phyloP scores from a whole-genome alignment of 2,329 filamentous ascomycete genomes.

The Neofusicoccum parvum region DNA sequence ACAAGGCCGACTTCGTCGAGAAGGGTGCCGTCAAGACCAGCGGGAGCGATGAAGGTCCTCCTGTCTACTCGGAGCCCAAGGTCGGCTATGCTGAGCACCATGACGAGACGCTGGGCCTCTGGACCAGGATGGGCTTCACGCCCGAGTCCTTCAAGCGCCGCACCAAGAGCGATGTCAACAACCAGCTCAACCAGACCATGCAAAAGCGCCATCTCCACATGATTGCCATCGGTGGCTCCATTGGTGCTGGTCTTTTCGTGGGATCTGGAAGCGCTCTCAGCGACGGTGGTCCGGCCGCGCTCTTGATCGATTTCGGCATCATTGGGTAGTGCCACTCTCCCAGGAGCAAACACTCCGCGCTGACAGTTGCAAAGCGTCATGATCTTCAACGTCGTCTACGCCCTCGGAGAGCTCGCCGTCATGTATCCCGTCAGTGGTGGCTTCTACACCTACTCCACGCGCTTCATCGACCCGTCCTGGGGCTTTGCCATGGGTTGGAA shows the following conservation, averaged over 20 bases:
- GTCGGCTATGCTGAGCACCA: neutral
- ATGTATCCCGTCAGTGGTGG: slow-evolving; percentile 89
- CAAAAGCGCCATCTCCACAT: slow-evolving; percentile 78
- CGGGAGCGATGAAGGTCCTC: slow-evolving; percentile 12
- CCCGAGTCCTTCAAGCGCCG: slow-evolving; percentile 43
- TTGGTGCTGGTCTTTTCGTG: slow-evolving; percentile 77
- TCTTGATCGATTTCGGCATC: slow-evolving; percentile 51
- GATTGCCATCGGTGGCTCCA: slow-evolving; percentile 95
- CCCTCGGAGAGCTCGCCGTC: slow-evolving; percentile 87
- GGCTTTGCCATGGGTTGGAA: slow-evolving; percentile 97
- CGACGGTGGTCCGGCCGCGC: slow-evolving; percentile 40
- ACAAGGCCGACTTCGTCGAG: slow-evolving; percentile 14
- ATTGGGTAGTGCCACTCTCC: slow-evolving; percentile 56
- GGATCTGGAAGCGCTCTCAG: slow-evolving; percentile 59
- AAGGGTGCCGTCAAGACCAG: slow-evolving; percentile 13
- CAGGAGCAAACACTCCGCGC: neutral
- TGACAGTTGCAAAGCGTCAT: slow-evolving; percentile 54
- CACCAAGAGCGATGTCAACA: slow-evolving; percentile 24
- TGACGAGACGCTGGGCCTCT: slow-evolving; percentile 30
- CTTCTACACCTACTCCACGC: slow-evolving; percentile 87
- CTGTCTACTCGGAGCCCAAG: neutral
- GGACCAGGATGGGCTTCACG: slow-evolving; percentile 44
- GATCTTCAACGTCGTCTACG: slow-evolving; percentile 90
- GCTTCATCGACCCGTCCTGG: slow-evolving; percentile 92
- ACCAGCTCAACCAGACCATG: slow-evolving; percentile 63